These are phyloP conservation scores for Suillus discolor DNA, from an alignment of 768 basidiomycete genomes.

Conservation along the genomic window DNA sequence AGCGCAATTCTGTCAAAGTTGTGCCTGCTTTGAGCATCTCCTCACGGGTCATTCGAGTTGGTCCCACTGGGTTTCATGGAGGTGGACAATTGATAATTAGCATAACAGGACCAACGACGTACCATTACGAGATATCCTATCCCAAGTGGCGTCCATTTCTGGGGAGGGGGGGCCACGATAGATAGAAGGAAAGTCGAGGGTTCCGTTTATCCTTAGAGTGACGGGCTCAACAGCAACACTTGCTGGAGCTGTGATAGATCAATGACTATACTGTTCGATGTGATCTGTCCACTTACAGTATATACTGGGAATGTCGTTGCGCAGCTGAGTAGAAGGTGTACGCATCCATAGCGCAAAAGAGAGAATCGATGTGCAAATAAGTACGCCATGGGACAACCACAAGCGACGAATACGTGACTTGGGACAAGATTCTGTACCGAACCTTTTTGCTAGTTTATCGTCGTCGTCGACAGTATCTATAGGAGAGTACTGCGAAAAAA, in stretches of 20 bases:
- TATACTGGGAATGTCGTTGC: background rate
- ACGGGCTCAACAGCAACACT: slow-evolving; percentile 15
- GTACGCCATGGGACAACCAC: slow-evolving; percentile 12
- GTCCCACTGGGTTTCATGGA: background rate
- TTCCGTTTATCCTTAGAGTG: slow-evolving; percentile 10
- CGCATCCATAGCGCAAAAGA: slow-evolving; percentile 14
- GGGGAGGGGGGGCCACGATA: slow-evolving; percentile 15
- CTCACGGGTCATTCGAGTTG: slow-evolving; percentile 7
- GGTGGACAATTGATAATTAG: no score
- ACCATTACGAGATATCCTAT: no score
- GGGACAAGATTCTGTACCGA: background rate
- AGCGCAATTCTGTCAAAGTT: background rate
- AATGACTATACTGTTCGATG: background rate
- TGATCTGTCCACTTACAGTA: background rate
- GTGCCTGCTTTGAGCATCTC: slow-evolving; percentile 12
- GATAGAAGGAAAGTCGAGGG: slow-evolving; percentile 8
- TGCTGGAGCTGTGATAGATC: slow-evolving; percentile 11
- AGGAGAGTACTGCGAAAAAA: slow-evolving; percentile 2
- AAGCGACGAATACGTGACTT: background rate
- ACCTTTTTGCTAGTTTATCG: background rate
- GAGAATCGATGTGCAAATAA: slow-evolving; percentile 1
- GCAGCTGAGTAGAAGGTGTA: background rate
- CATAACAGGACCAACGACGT: no score
- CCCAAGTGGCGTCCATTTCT: no score
- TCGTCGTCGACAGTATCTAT: background rate